Evolutionary conservation across 31 red algal species (phyloP).

Genomic region (Porphyra umbilicalis): DNA sequence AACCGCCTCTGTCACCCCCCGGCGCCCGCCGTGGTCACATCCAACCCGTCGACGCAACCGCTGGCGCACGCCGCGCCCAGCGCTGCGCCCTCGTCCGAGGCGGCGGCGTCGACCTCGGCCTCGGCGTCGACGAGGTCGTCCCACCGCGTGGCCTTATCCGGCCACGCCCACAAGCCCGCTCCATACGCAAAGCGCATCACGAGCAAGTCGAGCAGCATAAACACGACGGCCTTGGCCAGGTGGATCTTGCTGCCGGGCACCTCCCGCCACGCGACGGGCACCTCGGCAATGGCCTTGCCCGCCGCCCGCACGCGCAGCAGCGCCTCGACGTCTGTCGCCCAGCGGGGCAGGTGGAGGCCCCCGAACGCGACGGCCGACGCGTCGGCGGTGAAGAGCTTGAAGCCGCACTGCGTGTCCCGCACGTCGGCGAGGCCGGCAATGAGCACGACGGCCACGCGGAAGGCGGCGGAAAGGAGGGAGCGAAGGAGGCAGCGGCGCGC

Average conservation of each 20-base stretch:
- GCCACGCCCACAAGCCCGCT: constrained; percentile 49
- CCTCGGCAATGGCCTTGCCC: constrained; percentile 45
- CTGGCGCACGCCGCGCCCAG: too few relatives aligned
- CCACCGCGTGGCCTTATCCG: too few relatives aligned
- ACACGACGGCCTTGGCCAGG: constrained; percentile 68
- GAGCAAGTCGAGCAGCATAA: constrained; percentile 73
- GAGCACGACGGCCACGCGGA: constrained; percentile 41
- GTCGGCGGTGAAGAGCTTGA: constrained; percentile 69
- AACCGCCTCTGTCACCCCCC: too few relatives aligned
- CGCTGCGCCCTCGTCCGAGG: too few relatives aligned
- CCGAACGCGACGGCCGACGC: constrained; percentile 46
- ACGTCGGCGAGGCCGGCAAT: constrained; percentile 62
- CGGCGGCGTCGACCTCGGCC: too few relatives aligned
- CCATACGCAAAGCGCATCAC: constrained; percentile 57
- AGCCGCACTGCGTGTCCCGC: constrained; percentile 84
- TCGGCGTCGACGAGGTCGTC: too few relatives aligned
- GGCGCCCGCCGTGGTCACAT: too few relatives aligned
- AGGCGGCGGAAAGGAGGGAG: constrained; percentile 41
- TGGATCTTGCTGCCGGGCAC: constrained; percentile 76
- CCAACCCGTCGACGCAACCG: too few relatives aligned
- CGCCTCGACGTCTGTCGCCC: constrained; percentile 92
- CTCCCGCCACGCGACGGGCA: constrained; percentile 76
- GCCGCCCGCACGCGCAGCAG: constrained; percentile 58
- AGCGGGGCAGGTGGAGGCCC: constrained; percentile 46
- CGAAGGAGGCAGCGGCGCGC: constrained; percentile 10